Base-by-base conservation (phyloP, 495 filamentous ascomycete genomes). In the Xanthoparmelia taractica region DNA sequence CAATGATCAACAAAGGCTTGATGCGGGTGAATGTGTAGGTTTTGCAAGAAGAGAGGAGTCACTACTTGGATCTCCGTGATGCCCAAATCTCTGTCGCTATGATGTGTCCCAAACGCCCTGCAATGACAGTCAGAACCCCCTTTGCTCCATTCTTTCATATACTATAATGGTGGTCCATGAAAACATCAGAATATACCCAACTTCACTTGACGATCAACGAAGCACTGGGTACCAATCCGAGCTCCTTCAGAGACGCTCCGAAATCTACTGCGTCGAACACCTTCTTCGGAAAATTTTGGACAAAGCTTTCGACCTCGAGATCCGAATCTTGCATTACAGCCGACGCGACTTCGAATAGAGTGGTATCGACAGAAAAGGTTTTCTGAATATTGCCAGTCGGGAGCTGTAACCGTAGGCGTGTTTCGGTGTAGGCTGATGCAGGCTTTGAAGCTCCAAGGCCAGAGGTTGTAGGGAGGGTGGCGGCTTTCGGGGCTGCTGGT, bases 341-440 rank as follows among this genome's bases (percentile, higher is more conserved):
- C 59, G 88, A 83, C 11, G 88, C 91, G 36, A 99, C 91, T 75
- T 99, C 95, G 69, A 96, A 96, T 20, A 99, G 78, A 0, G 95
- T 99, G 11, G 89, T 95, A 25, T 90, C 87, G 8, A 86, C 91
- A 0, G 90, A 84, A 58, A 93, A 85, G 3, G 85, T 89, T 79
- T 96, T 96, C 75, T 87, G 83, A 38, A 96, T 73, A 50, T 85
- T 91, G 20, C 91, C 89, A 25, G 74, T 74, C 0, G 85, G 73
- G 1, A 86, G 89, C 71, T 96, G 91, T 66, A 99, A 80, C 64
- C 92, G 79, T 66, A 99, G 73, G 47, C 93, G 83, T 48, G 92
- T 82, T 72, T 96, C 90, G 20, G 84, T 89, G 71, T 93, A 91
- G 33, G 80, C 80, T 12, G 80, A 79, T 36, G 81, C 77, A 18